Percentiles rank a stretch among this genome's conserved stretches.
Conservation (phyloP, 306 rosid species). For the Quercus aquifolioides region DNA sequence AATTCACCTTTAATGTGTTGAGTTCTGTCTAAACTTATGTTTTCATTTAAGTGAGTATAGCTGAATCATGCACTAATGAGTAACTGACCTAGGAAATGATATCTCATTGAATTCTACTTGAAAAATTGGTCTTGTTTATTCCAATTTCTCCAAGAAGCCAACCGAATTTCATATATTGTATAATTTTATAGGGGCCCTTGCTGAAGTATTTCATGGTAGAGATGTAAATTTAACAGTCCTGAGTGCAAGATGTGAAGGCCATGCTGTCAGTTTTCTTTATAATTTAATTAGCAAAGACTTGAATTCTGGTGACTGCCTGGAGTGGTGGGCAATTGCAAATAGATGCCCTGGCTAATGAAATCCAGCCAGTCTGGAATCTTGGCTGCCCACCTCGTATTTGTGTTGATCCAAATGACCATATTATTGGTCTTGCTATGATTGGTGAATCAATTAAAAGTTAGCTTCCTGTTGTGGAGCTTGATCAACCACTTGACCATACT, state of each 20-base stretch:
- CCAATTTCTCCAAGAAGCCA: conserved; percentile 5
- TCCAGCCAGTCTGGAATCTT: conserved; percentile 85
- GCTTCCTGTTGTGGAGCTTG: conserved; percentile 37
- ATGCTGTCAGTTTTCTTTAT: conserved; percentile 71
- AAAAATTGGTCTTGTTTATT: conserved; percentile 2
- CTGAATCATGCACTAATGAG: not conserved
- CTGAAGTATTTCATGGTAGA: conserved; percentile 56
- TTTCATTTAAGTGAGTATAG: not conserved
- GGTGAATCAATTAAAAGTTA: conserved; percentile 52
- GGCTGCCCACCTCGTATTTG: conserved; percentile 76
- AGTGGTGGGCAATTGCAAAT: conserved; percentile 91
- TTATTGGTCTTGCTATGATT: conserved; percentile 92
- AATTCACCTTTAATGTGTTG: not conserved
- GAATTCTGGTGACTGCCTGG: conserved; percentile 82
- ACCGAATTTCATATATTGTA: conserved; percentile 10
- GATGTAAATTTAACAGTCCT: conserved; percentile 53
- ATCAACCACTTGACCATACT: conserved; percentile 58
- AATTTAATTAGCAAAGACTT: conserved; percentile 79
- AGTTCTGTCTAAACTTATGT: not conserved
- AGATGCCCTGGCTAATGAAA: conserved; percentile 95
- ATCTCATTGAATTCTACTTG: not conserved
- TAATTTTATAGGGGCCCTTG: conserved; percentile 72
- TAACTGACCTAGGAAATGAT: not conserved
- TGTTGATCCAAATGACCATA: conserved; percentile 61
- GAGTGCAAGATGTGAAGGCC: conserved; percentile 82